Evolutionary conservation across 1,284 basidiomycete genomes (phyloP).

Genomic region (Phellinidium pouzarii): DNA sequence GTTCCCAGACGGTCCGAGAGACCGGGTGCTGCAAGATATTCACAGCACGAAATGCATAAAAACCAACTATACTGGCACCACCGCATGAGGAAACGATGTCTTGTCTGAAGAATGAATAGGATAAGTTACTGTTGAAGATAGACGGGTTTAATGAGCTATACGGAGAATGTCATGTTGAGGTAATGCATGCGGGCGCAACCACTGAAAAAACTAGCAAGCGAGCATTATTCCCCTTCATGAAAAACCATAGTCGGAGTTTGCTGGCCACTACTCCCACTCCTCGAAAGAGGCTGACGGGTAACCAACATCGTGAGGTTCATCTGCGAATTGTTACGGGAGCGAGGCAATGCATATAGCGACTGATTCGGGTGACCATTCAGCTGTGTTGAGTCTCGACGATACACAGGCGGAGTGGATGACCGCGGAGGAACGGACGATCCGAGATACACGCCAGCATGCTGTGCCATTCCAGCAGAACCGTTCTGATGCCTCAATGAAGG

Average conservation of each 20-base stretch:
- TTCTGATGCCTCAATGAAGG: conserved; percentile 11
- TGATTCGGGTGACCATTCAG: conserved; percentile 10
- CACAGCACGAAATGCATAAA: no score
- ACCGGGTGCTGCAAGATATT: no score
- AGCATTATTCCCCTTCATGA: conserved; percentile 13
- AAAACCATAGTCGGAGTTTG: conserved; percentile 20
- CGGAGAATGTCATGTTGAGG: not conserved
- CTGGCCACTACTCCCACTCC: conserved; percentile 32
- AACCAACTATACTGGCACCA: no score
- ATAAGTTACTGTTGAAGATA: conserved; percentile 8
- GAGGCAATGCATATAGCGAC: conserved; percentile 31
- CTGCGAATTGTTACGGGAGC: conserved; percentile 60
- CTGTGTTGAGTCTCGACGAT: conserved; percentile 26
- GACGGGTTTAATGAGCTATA: not conserved
- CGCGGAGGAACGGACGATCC: conserved; percentile 18
- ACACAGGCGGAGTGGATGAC: conserved; percentile 23
- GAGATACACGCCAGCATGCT: not conserved
- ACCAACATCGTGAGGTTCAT: conserved; percentile 48
- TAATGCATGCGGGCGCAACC: not conserved
- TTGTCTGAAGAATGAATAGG: not conserved
- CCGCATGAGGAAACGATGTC: not conserved
- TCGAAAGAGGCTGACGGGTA: conserved; percentile 37
- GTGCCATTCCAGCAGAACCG: conserved; percentile 4
- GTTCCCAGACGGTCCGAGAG: no score
- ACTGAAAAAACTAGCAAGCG: not conserved